Evolutionary conservation across 192 early-diverging fungal genomes (phyloP), one percentile per base, ranked within the genome.

Genomic region (Backusella macrospora): DNA sequence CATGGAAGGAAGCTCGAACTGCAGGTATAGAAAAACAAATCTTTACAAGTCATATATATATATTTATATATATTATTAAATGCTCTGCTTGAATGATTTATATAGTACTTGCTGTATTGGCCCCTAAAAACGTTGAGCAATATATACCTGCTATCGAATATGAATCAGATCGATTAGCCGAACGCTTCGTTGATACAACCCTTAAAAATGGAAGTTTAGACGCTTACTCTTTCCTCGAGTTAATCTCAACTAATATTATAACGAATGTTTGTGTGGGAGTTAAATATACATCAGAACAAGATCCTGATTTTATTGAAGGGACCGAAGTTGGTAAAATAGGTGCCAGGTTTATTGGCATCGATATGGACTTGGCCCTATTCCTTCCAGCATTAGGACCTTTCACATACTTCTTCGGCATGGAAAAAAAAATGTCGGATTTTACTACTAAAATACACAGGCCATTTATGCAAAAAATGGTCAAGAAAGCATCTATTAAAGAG

Each of bases 21-120:
- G 70, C 70, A 71, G 52, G 70, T 71, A 71, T 38, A 26, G n/a
- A 52, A 34, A 10, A 37, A 12, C 40, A 59, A 59, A 29, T 10
- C 0, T 18, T 9, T 2, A 26, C 3, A n/a, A n/a, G n/a, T n/a
- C n/a, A n/a, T n/a, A n/a, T n/a, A n/a, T n/a, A n/a, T n/a, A n/a
- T n/a, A n/a, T n/a, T n/a, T n/a, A n/a, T n/a, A n/a, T n/a, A n/a
- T n/a, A 44, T 45, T 26, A 68, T 34, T 21, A 14, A 9, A 37
- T 34, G 6, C 5, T 37, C 10, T 6, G 42, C 5, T 45, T 13
- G 2, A 13, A 43, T 21, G 46, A 10, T 26, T 62, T 37, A 68
- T 37, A 43, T 26, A 71, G 70, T 40, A n/a, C n/a, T 71, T 34
- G 48, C 49, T 59, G 39, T 62, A 7, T 15, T 71, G 37, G 48